Conservation (phyloP, 495 filamentous ascomycete species). For the Penicillium diatomitis region DNA sequence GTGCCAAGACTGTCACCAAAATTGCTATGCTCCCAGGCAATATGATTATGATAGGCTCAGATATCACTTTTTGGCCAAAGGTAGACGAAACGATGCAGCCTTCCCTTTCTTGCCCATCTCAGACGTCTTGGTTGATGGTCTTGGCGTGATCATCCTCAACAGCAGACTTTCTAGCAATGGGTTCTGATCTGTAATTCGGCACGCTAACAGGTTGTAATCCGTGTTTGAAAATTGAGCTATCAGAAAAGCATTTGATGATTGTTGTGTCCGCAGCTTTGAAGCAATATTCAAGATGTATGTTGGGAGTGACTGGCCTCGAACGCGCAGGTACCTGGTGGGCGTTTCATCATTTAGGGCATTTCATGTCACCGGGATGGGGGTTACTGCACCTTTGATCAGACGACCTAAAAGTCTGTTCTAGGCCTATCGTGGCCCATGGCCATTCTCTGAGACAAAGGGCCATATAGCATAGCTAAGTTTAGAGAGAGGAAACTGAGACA, state of each 20-base stretch:
- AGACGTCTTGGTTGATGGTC: slow-evolving; percentile 5
- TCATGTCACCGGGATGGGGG: slow-evolving; percentile 16
- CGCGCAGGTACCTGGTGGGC: slow-evolving; percentile 10
- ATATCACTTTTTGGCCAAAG: neutral
- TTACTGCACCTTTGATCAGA: too few species aligned
- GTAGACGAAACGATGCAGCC: slow-evolving; percentile 1
- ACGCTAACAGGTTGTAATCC: slow-evolving; percentile 8
- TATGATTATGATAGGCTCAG: slow-evolving; percentile 13
- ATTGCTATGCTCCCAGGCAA: slow-evolving; percentile 10
- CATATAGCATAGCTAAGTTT: too few species aligned
- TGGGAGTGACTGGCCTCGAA: slow-evolving; percentile 7
- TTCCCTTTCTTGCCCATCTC: slow-evolving; percentile 7
- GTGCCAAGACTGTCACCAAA: slow-evolving; percentile 18
- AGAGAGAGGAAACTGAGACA: too few species aligned
- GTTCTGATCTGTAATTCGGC: slow-evolving; percentile 5
- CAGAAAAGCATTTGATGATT: slow-evolving; percentile 2
- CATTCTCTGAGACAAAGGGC: too few species aligned
- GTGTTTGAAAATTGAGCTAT: slow-evolving; percentile 3
- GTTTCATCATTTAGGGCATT: slow-evolving; percentile 16
- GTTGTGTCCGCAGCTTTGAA: slow-evolving; percentile 1
- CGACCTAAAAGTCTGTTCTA: too few species aligned
- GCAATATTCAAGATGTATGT: slow-evolving; percentile 6
- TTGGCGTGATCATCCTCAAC: slow-evolving; percentile 5
- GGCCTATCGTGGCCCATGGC: too few species aligned
- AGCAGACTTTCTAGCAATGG: slow-evolving; percentile 3